Evolutionary conservation across 148 eudicot genomes (phyloP).

Genomic region (Fagopyrum esculentum): DNA sequence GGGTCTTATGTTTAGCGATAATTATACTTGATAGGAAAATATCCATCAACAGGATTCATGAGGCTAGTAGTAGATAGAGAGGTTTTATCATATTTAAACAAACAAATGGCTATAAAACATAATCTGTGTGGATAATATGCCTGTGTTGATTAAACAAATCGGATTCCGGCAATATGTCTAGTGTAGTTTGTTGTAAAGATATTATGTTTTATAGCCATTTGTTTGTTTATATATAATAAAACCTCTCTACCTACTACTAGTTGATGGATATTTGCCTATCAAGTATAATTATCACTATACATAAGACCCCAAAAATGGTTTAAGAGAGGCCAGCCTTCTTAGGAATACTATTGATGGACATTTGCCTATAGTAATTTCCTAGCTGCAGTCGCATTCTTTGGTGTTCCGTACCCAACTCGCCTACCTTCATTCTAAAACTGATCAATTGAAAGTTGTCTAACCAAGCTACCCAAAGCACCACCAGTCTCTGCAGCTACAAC

Average conservation of each 20-base stretch:
- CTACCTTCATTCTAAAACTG: slow-evolving; percentile 99
- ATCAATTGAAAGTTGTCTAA: slow-evolving; percentile 92
- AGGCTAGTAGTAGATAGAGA: not conserved
- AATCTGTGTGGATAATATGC: no score
- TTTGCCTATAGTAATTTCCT: slow-evolving; percentile 91
- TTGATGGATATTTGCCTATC: not conserved
- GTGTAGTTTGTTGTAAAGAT: no score
- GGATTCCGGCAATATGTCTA: no score
- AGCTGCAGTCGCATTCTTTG: slow-evolving; percentile 93
- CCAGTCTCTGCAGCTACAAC: slow-evolving; percentile 98
- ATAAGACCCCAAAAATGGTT: not conserved
- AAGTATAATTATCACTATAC: not conserved
- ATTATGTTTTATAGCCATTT: no score
- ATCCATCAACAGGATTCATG: slow-evolving; percentile 27
- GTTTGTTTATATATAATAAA: not conserved
- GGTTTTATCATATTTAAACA: not conserved
- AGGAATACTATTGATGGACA: slow-evolving; percentile 95
- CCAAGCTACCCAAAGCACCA: slow-evolving; percentile 98
- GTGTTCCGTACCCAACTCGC: slow-evolving; percentile 95
- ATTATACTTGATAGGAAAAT: not conserved
- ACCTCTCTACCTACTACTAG: not conserved
- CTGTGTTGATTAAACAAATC: no score
- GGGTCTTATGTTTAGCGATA: not conserved
- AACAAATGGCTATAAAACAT: no score
- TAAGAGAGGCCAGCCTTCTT: slow-evolving; percentile 56